Evolutionary conservation across 2,329 filamentous ascomycete species (phyloP).

Genomic region (Colletotrichum musicola): DNA sequence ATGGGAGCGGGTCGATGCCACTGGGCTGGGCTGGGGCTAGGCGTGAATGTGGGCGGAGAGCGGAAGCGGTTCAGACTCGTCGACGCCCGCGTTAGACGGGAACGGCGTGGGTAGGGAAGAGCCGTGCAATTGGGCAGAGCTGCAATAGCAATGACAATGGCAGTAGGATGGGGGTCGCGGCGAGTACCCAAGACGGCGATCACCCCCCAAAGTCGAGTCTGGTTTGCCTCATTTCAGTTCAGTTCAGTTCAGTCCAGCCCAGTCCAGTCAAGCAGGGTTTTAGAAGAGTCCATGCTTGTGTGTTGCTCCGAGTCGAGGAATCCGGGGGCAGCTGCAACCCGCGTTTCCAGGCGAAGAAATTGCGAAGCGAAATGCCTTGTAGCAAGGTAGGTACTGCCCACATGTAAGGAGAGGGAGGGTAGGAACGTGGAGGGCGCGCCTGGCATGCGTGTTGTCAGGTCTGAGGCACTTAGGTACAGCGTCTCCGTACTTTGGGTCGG

Average conservation of each 20-base stretch:
- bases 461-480: not conserved
- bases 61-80: conserved; percentile 31
- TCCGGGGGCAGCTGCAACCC: too few species aligned
- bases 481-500: not conserved
- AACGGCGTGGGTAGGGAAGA: conserved; percentile 31
- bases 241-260: too few species aligned
- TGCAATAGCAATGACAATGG: not conserved
- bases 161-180: too few species aligned
- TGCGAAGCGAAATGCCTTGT: too few species aligned
- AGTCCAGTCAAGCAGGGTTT: too few species aligned
- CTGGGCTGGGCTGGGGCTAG: conserved; percentile 18
- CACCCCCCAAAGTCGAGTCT: not conserved
- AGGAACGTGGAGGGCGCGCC: not conserved
- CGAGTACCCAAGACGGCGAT: not conserved
- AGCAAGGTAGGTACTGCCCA: too few species aligned
- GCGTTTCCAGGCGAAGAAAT: too few species aligned
- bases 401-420: too few species aligned
- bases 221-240: too few species aligned
- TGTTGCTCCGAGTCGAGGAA: too few species aligned
- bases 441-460: not conserved
- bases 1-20: conserved; percentile 23
- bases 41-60: conserved; percentile 22
- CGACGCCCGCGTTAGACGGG: conserved; percentile 36
- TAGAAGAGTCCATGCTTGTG: too few species aligned
- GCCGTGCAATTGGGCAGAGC: conserved; percentile 4